These are phyloP conservation scores for Ulota crispa DNA, from an alignment of 225 moss, liverwort and hornwort genomes.

Conservation along the genomic window DNA sequence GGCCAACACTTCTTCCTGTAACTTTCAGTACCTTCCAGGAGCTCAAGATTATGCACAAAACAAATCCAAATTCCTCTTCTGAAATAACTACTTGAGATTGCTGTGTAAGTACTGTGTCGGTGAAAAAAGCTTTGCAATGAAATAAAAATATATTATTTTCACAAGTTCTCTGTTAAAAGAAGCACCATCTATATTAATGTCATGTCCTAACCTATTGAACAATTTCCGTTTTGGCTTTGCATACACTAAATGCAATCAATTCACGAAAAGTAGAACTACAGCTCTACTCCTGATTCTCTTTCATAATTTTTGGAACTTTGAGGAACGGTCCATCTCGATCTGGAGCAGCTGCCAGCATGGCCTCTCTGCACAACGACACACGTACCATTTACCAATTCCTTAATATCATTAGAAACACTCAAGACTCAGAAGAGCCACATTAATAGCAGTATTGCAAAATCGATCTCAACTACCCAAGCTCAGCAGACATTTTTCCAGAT, in stretches of 20 bases:
- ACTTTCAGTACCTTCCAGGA: neutral
- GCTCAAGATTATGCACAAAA: neutral
- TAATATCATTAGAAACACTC: neutral
- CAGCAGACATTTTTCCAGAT: neutral
- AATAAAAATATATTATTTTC: neutral
- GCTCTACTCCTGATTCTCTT: conserved; percentile 72
- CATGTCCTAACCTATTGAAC: neutral
- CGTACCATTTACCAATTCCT: neutral
- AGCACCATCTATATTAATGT: neutral
- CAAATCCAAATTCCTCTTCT: neutral
- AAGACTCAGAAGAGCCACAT: neutral
- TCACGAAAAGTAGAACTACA: neutral
- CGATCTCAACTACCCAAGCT: neutral
- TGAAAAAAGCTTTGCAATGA: neutral
- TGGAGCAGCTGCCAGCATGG: conserved; percentile 81
- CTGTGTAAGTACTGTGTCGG: neutral
- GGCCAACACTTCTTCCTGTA: neutral
- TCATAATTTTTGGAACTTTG: conserved; percentile 94
- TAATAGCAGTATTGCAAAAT: neutral
- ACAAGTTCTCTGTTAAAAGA: neutral
- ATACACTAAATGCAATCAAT: neutral
- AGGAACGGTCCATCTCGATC: conserved; percentile 83
- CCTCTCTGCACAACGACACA: conserved; percentile 53
- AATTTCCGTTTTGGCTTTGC: neutral
- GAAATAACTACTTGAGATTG: neutral